phyloP scores from a whole-genome alignment of 345 rosid genomes.

The Rhodomyrtus tomentosa region DNA sequence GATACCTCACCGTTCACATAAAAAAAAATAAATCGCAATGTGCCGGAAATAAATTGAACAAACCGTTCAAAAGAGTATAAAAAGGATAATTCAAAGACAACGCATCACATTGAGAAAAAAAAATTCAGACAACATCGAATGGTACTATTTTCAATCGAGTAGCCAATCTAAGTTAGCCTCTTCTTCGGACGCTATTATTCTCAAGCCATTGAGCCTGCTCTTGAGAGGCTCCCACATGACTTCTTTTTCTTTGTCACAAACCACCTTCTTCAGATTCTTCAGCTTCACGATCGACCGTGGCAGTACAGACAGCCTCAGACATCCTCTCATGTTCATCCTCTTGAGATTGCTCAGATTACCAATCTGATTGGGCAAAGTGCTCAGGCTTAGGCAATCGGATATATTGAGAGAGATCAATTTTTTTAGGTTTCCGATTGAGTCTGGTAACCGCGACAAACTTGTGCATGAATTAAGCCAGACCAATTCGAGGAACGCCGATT shows the following conservation, averaged over 20 bases:
- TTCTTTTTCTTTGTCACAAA: slow-evolving; percentile 43
- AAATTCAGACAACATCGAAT: background rate
- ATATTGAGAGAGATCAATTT: slow-evolving; percentile 28
- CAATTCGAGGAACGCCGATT: slow-evolving; percentile 17
- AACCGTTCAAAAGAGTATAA: background rate
- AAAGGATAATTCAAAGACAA: background rate
- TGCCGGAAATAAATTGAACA: background rate
- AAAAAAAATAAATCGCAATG: accelerated
- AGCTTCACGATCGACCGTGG: slow-evolving; percentile 28
- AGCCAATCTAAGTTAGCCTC: slow-evolving; percentile 13
- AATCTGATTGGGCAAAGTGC: slow-evolving; percentile 24
- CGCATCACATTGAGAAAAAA: background rate
- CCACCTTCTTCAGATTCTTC: slow-evolving; percentile 16
- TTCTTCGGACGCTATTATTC: background rate
- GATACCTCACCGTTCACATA: background rate
- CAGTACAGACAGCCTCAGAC: slow-evolving; percentile 9
- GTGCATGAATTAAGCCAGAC: slow-evolving; percentile 38
- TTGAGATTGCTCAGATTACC: slow-evolving; percentile 25
- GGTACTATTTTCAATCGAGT: too few species aligned
- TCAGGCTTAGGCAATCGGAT: slow-evolving; percentile 23
- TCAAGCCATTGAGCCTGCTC: background rate
- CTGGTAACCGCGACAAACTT: slow-evolving; percentile 22
- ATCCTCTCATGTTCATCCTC: slow-evolving; percentile 38
- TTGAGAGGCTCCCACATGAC: slow-evolving; percentile 19
- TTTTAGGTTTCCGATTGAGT: slow-evolving; percentile 11